phyloP scores from a whole-genome alignment of 208 protist species.

The Perkinsela sp. region DNA sequence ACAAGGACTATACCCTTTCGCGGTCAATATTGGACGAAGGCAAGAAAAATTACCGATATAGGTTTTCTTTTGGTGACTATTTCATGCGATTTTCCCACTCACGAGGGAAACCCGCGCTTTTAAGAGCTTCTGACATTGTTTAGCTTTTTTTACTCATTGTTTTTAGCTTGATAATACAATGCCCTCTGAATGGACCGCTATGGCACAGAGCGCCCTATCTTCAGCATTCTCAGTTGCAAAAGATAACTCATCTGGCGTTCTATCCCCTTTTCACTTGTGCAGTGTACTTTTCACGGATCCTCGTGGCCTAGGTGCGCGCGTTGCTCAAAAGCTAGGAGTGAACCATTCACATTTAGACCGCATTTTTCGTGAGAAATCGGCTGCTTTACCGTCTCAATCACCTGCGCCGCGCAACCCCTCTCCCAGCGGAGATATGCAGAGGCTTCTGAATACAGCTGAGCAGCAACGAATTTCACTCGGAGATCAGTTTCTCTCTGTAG shows the following conservation, averaged over 20 bases:
- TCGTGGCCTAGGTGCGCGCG: constrained; percentile 20
- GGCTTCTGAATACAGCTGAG: constrained; percentile 39
- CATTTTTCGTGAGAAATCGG: constrained; percentile 11
- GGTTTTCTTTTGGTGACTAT: no score
- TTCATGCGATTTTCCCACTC: no score
- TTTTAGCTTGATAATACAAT: no score
- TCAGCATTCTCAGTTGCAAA: constrained; percentile 14
- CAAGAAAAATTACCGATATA: no score
- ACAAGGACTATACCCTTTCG: no score
- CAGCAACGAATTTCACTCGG: constrained; percentile 27
- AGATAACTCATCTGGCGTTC: constrained; percentile 19
- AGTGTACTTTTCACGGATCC: constrained; percentile 17
- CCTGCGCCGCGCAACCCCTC: constrained; percentile 22
- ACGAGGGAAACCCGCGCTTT: no score
- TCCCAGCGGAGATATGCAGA: constrained; percentile 30
- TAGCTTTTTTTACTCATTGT: no score
- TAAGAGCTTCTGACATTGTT: no score
- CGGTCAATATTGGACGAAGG: no score
- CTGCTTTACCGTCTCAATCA: constrained; percentile 19
- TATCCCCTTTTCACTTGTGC: constrained; percentile 30
- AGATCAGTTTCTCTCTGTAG: constrained; percentile 30
- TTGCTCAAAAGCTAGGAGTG: constrained; percentile 22
- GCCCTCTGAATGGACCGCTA: constrained; percentile 40
- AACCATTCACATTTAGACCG: constrained; percentile 12
- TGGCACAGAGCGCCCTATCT: constrained; percentile 15